phyloP scores from a whole-genome alignment of 1,284 basidiomycete genomes.

The Kwoniella shivajii region DNA sequence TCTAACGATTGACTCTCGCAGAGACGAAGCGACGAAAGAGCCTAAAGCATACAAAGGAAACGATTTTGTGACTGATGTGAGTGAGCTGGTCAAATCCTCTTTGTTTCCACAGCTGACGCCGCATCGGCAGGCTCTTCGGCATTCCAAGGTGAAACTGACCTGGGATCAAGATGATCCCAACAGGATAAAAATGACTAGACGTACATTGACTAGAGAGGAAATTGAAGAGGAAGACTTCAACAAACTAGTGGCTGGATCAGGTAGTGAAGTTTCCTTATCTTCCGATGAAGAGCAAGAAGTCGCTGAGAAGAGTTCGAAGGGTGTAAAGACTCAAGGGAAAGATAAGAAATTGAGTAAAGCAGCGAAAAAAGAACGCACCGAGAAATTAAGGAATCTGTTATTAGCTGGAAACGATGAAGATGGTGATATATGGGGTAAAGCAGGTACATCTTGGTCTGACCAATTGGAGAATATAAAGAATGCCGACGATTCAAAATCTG shows the following conservation, averaged over 20 bases:
- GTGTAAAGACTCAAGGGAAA: background rate
- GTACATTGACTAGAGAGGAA: constrained; percentile 74
- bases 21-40: constrained; percentile 79
- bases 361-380: constrained; percentile 57
- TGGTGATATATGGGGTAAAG: constrained; percentile 69
- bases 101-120: background rate
- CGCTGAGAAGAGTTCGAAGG: constrained; percentile 1
- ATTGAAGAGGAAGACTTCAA: constrained; percentile 87
- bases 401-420: constrained; percentile 64
- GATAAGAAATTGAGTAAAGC: constrained; percentile 54
- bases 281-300: constrained; percentile 56
- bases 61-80: constrained; percentile 91
- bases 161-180: constrained; percentile 99
- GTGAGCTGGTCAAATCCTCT: constrained; percentile 35
- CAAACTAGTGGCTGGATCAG: constrained; percentile 77
- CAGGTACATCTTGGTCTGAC: constrained; percentile 36
- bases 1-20: constrained; percentile 41
- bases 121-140: constrained; percentile 79
- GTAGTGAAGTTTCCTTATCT: constrained; percentile 57
- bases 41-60: constrained; percentile 73
- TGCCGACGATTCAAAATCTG: constrained; percentile 30
- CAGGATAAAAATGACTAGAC: constrained; percentile 76
- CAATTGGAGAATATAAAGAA: constrained; percentile 19
- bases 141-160: constrained; percentile 95
- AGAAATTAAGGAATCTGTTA: constrained; percentile 68